Percentiles rank a stretch among this genome's conserved stretches.
Evolutionary conservation across 2,329 filamentous ascomycete genomes (phyloP).

Genomic region (Colletotrichum endophyticum): DNA sequence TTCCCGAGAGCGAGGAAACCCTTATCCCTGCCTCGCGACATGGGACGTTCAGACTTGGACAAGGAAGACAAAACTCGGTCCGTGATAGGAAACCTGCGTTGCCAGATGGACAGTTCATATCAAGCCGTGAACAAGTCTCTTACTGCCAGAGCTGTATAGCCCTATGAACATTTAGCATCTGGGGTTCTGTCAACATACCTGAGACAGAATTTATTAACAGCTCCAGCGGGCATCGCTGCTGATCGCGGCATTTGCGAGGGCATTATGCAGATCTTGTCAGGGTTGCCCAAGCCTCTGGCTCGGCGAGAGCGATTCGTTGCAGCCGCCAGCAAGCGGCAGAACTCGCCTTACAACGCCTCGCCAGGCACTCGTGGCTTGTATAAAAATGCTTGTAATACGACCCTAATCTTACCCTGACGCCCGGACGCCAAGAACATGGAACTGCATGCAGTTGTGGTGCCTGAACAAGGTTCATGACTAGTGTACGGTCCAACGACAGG

Average conservation of each 20-base stretch:
- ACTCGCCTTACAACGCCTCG: neutral
- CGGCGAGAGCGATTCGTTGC: conserved; percentile 6
- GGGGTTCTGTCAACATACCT: neutral
- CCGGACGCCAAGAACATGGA: neutral
- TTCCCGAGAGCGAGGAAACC: neutral
- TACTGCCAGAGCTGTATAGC: neutral
- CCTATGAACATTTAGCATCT: neutral
- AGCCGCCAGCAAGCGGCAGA: neutral
- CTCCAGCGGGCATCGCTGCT: neutral
- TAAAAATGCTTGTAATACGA: conserved; percentile 2
- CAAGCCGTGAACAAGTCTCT: neutral
- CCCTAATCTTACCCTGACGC: conserved; percentile 8
- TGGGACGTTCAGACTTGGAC: neutral
- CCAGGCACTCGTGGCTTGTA: neutral
- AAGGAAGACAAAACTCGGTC: neutral
- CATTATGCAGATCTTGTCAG: neutral
- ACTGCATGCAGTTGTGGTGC: neutral
- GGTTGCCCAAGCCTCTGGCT: neutral
- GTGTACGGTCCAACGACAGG: neutral
- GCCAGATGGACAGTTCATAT: neutral
- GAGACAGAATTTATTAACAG: neutral
- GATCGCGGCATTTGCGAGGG: conserved; percentile 13
- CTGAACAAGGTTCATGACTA: conserved; percentile 19
- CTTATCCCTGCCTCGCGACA: neutral
- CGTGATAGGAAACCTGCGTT: neutral